phyloP scores from a whole-genome alignment of 2,329 filamentous ascomycete species.

The Chaetoscypha palmicola region DNA sequence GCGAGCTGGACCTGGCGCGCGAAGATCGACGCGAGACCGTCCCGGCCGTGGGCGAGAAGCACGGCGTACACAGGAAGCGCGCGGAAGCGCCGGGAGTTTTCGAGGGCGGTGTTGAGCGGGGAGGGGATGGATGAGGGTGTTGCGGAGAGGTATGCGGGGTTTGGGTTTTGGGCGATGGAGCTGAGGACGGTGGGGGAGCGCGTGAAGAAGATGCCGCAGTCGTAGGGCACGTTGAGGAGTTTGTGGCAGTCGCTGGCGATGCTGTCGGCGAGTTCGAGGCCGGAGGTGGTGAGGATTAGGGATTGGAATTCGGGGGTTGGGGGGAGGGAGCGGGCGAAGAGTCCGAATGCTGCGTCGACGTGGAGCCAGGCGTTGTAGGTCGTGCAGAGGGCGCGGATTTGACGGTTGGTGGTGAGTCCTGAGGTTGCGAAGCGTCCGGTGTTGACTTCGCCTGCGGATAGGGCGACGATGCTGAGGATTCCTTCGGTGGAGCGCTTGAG shows the following conservation, averaged over 20 bases:
- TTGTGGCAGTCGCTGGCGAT: conserved; percentile 87
- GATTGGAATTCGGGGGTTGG: conserved; percentile 47
- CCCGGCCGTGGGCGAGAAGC: conserved; percentile 64
- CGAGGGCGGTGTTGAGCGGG: conserved; percentile 78
- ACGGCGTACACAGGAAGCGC: conserved; percentile 85
- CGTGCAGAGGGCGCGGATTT: conserved; percentile 64
- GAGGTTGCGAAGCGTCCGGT: conserved; percentile 71
- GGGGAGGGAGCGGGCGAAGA: conserved; percentile 65
- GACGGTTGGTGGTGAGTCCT: conserved; percentile 37
- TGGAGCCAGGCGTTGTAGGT: conserved; percentile 77
- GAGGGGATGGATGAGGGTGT: conserved; percentile 53
- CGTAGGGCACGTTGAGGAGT: conserved; percentile 90
- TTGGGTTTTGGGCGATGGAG: conserved; percentile 72
- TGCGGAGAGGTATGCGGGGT: conserved; percentile 68
- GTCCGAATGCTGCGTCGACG: conserved; percentile 83
- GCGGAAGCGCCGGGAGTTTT: conserved; percentile 86
- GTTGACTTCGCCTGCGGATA: conserved; percentile 89
- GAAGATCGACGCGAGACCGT: conserved; percentile 64
- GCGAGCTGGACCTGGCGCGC: conserved; percentile 66
- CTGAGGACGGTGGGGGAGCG: conserved; percentile 51
- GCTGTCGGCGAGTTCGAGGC: conserved; percentile 77
- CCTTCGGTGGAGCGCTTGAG: conserved; percentile 41
- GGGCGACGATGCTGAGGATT: conserved; percentile 64
- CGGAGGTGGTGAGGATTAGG: conserved; percentile 46
- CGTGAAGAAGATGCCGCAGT: conserved; percentile 84